Evolutionary conservation across 192 early-diverging fungal genomes (phyloP).

Genomic region (Coemansia sp.): DNA sequence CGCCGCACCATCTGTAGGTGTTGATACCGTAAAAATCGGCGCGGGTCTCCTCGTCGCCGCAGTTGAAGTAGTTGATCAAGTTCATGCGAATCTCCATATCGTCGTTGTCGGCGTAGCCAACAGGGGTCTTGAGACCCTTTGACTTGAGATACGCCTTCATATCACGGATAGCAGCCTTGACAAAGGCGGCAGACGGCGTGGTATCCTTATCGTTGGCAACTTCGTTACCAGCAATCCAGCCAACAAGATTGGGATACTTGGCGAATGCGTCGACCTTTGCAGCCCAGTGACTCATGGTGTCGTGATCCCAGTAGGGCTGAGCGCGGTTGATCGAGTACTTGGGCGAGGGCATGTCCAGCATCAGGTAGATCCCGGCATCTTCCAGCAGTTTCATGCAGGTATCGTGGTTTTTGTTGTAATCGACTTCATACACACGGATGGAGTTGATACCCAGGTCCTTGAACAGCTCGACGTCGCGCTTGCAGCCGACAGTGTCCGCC

Average conservation of each 20-base stretch:
- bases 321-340: slow-evolving; percentile 63
- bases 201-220: slow-evolving; percentile 67
- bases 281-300: slow-evolving; percentile 57
- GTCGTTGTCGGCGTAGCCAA: slow-evolving; percentile 75
- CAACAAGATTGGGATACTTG: slow-evolving; percentile 63
- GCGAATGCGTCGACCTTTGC: slow-evolving; percentile 68
- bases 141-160: slow-evolving; percentile 62
- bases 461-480: slow-evolving; percentile 64
- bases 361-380: slow-evolving; percentile 65
- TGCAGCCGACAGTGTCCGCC: slow-evolving; percentile 61
- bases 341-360: slow-evolving; percentile 66
- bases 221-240: slow-evolving; percentile 76
- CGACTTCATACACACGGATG: slow-evolving; percentile 72
- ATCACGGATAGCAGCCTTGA: slow-evolving; percentile 68
- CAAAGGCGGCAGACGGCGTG: slow-evolving; percentile 64
- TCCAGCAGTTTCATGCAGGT: slow-evolving; percentile 69
- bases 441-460: slow-evolving; percentile 67
- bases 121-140: slow-evolving; percentile 58
- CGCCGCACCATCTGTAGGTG: slow-evolving; percentile 75
- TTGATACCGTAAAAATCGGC: slow-evolving; percentile 77
- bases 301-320: slow-evolving; percentile 60
- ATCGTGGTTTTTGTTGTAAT: slow-evolving; percentile 64
- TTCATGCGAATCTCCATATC: slow-evolving; percentile 64
- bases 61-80: slow-evolving; percentile 70
- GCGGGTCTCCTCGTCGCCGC: slow-evolving; percentile 60